Evolutionary conservation across 2,329 filamentous ascomycete genomes (phyloP), one percentile per base, ranked within the genome.

Genomic region (Neodidymelliopsis sp.): DNA sequence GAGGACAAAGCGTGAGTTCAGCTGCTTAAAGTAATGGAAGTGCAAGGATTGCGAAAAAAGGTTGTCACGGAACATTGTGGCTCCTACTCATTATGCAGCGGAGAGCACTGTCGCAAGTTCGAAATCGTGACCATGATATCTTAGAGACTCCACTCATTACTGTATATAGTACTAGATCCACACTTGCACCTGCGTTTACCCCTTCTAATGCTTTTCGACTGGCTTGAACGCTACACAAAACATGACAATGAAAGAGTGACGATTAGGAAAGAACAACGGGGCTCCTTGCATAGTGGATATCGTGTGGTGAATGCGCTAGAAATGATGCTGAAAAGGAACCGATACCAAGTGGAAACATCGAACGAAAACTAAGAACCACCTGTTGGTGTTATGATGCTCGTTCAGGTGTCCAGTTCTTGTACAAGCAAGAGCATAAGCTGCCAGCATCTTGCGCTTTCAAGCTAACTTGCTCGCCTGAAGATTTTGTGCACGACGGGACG

Each of bases 401-500:
- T 31, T 46, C 44, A 2, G 60, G 62, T 15, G 62, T 62, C 62
- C 65, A 74, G 47, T 75, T 80, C 49, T 71, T 71, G 60, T 81
- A 81, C 38, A 75, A 59, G 63, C 79, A 81, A 7, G 69, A 69
- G 62, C 79, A 81, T 29, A 74, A 53, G 2, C 62, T 63, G 4
- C 59, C 57, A 10, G 58, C 59, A 22, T 73, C 66, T 58, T 74
- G 66, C 4, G 73, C 54, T 11, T 62, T 53, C 7, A 78, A 52
- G 3, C 61, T 70, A 18, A 78, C 63, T 36, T 65, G 53, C 7
- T 71, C 62, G 9, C 74, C 76, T 2, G 59, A 60, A 20, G 64
- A 71, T 48, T 73, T 72, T 56, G 75, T 77, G 66, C 86, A 89
- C 15, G 77, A 75, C 1, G 85, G 85, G 3, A 80, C 74, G 6